Base-by-base conservation (phyloP, 148 eudicot genomes). In the Fallopia convolvulus region DNA sequence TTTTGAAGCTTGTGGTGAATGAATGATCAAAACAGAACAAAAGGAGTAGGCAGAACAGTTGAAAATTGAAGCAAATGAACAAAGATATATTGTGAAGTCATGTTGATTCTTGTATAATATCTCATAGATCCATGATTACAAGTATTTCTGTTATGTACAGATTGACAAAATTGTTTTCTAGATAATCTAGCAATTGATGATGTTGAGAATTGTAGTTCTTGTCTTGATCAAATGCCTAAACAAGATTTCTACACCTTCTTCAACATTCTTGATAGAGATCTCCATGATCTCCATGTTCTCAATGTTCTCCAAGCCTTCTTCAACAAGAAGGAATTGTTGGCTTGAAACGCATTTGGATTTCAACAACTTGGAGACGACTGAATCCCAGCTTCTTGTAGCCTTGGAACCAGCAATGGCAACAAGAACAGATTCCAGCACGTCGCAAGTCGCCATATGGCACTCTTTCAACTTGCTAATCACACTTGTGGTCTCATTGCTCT, bases 151-250 rank as follows among this genome's bases (percentile, higher is more conserved):
- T 56, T 56, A 8, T 61, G 39, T 61, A 61, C 36, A 26, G 8
- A 61, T 23, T 61, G 68, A 61, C 68, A 61, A 61, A 61, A 61
- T 61, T 61, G 12, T 61, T 4, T 26, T 26, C 14, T 21, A 8
- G 30, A 58, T 61, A 32, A 60, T 0, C 68, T 61, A 61, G 15
- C 36, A 61, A 23, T 9, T 61, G 68, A 61, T 2, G 68, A 61
- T 61, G 33, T 61, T 61, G 15, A 61, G 68, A 61, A 61, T 21
- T 4, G 68, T 61, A 23, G 68, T 26, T 26, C 68, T 61, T 23
- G 68, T 61, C 36, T 61, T 61, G 36, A 61, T 21, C 33, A 23
- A 26, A 61, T 61, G 68, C 68, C 68, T 61, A 26, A 61, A 61
- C 68, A 61, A 61, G 36, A 23, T 10, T 3, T 26, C 14, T 23